These are phyloP conservation scores for Tremellales sp. DNA, from an alignment of 1,284 basidiomycete genomes.

Conservation along the genomic window DNA sequence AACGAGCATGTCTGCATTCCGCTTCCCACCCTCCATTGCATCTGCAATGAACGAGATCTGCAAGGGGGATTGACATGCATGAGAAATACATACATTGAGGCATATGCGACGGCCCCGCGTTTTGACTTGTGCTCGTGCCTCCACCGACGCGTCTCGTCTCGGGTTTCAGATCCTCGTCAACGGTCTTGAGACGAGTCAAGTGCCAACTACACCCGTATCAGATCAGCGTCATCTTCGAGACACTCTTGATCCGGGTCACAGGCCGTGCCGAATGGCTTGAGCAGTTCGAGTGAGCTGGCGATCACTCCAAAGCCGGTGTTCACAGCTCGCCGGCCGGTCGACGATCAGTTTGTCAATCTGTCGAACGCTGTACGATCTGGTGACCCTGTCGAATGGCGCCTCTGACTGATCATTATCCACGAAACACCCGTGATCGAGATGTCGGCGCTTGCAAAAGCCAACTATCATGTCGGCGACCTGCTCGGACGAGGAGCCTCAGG, in stretches of 20 bases:
- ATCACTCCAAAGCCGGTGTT: background rate
- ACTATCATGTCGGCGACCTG: constrained; percentile 87
- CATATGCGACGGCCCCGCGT: background rate
- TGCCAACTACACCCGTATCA: too few species aligned
- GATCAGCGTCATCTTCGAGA: too few species aligned
- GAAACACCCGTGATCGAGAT: constrained; percentile 11
- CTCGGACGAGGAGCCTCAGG: constrained; percentile 92
- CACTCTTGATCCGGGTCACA: too few species aligned
- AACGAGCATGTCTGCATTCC: constrained; percentile 33
- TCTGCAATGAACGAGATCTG: constrained; percentile 32
- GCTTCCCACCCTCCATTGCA: constrained; percentile 34
- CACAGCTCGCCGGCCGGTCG: background rate
- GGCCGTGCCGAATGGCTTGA: too few species aligned
- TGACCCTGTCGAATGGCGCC: background rate
- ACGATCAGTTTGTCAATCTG: background rate
- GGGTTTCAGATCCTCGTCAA: too few species aligned
- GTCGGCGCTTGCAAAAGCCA: constrained; percentile 26
- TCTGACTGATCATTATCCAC: background rate
- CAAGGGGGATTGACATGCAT: too few species aligned
- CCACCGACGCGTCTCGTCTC: background rate
- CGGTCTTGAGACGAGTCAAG: too few species aligned
- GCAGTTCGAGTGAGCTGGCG: too few species aligned
- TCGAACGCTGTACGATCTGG: background rate
- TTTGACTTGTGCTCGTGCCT: background rate
- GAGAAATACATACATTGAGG: background rate